These are phyloP conservation scores for Suhomyces taliae DNA, from an alignment of 1,139 yeast genomes.

Conservation along the genomic window DNA sequence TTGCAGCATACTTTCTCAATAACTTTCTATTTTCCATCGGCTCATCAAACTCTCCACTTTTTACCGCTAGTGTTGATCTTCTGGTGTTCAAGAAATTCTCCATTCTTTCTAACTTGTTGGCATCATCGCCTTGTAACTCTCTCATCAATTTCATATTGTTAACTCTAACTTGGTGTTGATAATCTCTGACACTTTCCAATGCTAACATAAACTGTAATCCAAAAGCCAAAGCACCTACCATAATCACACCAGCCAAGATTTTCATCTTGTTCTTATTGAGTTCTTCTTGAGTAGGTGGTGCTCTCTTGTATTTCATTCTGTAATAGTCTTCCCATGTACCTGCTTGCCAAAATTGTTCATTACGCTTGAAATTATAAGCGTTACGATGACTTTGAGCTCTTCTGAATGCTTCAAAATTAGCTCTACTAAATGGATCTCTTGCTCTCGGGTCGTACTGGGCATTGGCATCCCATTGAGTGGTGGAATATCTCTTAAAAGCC, in stretches of 20 bases:
- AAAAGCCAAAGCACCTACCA: slow-evolving; percentile 40
- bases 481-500: slow-evolving; percentile 32
- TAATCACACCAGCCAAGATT: slow-evolving; percentile 44
- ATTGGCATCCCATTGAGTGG: slow-evolving; percentile 26
- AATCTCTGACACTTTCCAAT: slow-evolving; percentile 36
- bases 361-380: slow-evolving; percentile 32
- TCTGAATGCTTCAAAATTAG: slow-evolving; percentile 29
- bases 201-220: slow-evolving; percentile 48
- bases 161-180: slow-evolving; percentile 27
- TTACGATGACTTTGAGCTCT: slow-evolving; percentile 41
- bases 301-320: slow-evolving; percentile 37
- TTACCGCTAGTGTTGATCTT: slow-evolving; percentile 32
- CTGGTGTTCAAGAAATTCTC: slow-evolving; percentile 63
- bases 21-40: slow-evolving; percentile 26
- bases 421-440: slow-evolving; percentile 12
- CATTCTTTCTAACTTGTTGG: slow-evolving; percentile 42
- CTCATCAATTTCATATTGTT: slow-evolving; percentile 47
- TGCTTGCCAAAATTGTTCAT: slow-evolving; percentile 61
- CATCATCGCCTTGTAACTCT: slow-evolving; percentile 50
- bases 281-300: slow-evolving; percentile 45
- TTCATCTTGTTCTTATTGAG: slow-evolving; percentile 46
- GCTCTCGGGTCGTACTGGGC: slow-evolving; percentile 7
- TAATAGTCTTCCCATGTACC: slow-evolving; percentile 74
- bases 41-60: slow-evolving; percentile 19
- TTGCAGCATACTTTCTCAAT: slow-evolving; percentile 34